Base-by-base conservation (phyloP, 2,329 filamentous ascomycete species). In the Trichoderma koningiopsis region DNA sequence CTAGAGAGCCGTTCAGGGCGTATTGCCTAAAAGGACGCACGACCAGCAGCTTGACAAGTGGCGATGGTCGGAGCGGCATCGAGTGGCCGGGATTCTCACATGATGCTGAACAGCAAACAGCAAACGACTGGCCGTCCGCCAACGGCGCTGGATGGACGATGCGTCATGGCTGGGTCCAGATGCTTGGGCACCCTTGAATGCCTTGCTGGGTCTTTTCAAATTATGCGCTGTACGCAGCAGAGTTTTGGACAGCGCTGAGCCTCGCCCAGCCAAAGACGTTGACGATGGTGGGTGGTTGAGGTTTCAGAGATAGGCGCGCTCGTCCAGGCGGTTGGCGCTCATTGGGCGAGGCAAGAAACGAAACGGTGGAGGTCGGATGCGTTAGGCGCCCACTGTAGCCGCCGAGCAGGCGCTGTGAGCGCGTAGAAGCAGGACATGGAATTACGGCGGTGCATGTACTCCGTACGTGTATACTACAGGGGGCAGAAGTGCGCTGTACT, bases 281-380 rank as follows among this genome's bases (percentile, higher is more conserved):
- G 56, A 63, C 19, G 47, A 49, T 49, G 47, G 47, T 47, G 47
- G 71, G 73, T 73, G 73, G 74, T 62, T 69, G 68, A 63, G 24
- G 75, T 76, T 68, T 66, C 73, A 75, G 71, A 68, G 68, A 66
- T 72, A 74, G 74, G 69, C 75, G 75, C 75, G 75, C 72, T 61
- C 71, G 56, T 37, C n/a, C n/a, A 57, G 29, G 31, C 40, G 61
- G 29, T 56, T 47, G 66, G 31, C 61, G 53, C 55, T 73, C 70
- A 74, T 76, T 76, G 75, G 75, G 43, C 55, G 40, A 59, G 22
- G 29, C 37, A 5, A 16, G 63, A 59, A 59, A 40, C 40, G 6
- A 35, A 29, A 40, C n/a, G 16, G 33, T 35, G 33, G 33, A 35
- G 29, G n/a, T n/a, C 16, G 13, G 7, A 22, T 33, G 27, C 24